phyloP scores from a whole-genome alignment of 2,329 filamentous ascomycete species.

The Graphilbum fragrans region DNA sequence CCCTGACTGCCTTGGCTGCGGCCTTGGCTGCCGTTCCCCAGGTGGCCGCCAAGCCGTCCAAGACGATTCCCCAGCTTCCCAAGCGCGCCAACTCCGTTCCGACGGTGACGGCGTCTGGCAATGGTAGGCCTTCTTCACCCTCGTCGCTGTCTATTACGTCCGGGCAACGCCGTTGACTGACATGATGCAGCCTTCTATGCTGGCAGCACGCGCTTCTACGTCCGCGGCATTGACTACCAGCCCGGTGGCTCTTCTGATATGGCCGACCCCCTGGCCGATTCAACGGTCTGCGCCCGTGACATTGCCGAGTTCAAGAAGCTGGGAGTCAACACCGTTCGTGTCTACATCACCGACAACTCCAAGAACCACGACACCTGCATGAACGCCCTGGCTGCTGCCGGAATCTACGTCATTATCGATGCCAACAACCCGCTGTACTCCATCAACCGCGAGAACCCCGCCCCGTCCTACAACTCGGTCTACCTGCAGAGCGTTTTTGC shows the following conservation, averaged over 20 bases:
- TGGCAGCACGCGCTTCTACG: conserved; percentile 40
- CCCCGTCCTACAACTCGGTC: conserved; percentile 68
- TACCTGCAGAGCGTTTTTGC: conserved; percentile 81
- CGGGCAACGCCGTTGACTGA: not conserved
- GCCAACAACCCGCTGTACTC: conserved; percentile 87
- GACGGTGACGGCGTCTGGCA: conserved; percentile 40
- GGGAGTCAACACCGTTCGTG: conserved; percentile 81
- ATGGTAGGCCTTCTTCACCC: conserved; percentile 34
- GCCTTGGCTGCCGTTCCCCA: conserved; percentile 30
- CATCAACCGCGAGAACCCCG: conserved; percentile 65
- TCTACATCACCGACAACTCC: conserved; percentile 87
- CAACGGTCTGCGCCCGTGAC: conserved; percentile 61
- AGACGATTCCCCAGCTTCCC: conserved; percentile 32
- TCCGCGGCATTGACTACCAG: conserved; percentile 51
- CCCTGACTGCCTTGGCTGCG: conserved; percentile 33
- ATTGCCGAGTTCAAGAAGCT: conserved; percentile 73
- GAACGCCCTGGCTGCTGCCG: conserved; percentile 64
- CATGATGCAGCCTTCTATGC: conserved; percentile 39
- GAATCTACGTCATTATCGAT: conserved; percentile 85
- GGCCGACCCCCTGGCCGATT: conserved; percentile 66
- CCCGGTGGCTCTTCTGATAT: conserved; percentile 44
- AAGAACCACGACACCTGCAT: conserved; percentile 76
- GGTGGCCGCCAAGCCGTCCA: conserved; percentile 36
- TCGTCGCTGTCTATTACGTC: not conserved
- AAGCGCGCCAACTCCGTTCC: conserved; percentile 36